phyloP scores from a whole-genome alignment of 345 rosid species.

The Hibiscus mutabilis region DNA sequence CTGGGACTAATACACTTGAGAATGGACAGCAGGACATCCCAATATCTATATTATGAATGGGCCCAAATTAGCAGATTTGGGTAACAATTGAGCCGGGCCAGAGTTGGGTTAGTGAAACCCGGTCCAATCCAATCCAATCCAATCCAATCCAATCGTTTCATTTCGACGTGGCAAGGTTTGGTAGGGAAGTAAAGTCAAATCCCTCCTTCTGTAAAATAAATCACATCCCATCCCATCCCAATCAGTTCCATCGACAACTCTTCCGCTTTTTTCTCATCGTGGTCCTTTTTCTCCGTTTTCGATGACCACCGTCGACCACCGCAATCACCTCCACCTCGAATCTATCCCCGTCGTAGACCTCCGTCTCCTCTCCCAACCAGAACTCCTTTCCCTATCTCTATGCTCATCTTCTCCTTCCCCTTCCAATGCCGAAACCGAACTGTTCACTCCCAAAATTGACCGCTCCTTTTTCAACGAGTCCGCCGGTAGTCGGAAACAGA shows the following conservation, averaged over 20 bases:
- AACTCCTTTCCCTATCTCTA: constrained; percentile 41
- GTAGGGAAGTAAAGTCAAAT: background rate
- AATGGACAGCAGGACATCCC: too few species aligned
- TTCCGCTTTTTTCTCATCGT: background rate
- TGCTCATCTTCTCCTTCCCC: constrained; percentile 31
- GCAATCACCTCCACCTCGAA: constrained; percentile 18
- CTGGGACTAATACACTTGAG: too few species aligned
- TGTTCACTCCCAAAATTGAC: constrained; percentile 69
- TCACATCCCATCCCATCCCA: background rate
- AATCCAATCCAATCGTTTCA: background rate
- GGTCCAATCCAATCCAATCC: background rate
- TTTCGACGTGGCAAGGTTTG: background rate
- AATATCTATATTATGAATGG: background rate
- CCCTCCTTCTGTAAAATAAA: background rate
- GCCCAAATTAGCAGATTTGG: background rate
- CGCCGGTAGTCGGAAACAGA: constrained; percentile 89
- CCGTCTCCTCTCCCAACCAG: constrained; percentile 52
- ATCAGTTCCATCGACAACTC: background rate
- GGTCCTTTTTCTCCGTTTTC: constrained; percentile 5
- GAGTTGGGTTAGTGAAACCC: background rate
- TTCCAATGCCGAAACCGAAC: constrained; percentile 29
- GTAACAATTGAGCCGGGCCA: background rate
- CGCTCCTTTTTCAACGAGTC: constrained; percentile 91
- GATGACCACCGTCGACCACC: constrained; percentile 40
- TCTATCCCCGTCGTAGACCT: constrained; percentile 58